Percentiles rank a stretch among this genome's conserved stretches.
Evolutionary conservation across 345 rosid species (phyloP).

Genomic region (Trapa incisa): DNA sequence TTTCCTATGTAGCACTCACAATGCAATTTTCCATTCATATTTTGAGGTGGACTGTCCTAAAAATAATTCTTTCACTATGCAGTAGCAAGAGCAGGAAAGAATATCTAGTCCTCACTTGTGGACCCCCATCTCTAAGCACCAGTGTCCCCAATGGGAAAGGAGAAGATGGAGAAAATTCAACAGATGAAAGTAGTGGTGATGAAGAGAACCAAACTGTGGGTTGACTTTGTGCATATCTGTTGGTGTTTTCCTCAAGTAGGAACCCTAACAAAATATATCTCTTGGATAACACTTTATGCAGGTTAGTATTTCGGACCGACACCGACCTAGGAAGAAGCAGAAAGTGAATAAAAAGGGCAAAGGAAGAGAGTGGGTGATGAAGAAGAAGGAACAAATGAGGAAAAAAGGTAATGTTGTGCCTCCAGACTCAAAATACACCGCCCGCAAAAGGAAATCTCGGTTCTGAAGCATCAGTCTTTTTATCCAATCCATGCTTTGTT

Average conservation of each 20-base stretch:
- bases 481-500: too few species aligned
- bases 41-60: background rate
- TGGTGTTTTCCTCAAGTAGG: background rate
- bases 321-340: constrained; percentile 73
- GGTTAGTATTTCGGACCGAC: constrained; percentile 58
- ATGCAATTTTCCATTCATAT: background rate
- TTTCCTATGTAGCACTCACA: too few species aligned
- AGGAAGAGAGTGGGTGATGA: constrained; percentile 66
- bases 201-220: constrained; percentile 54
- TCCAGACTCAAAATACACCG: constrained; percentile 67
- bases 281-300: constrained; percentile 9
- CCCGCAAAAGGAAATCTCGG: constrained; percentile 61
- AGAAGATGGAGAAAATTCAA: constrained; percentile 43
- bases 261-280: background rate
- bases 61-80: constrained; percentile 12
- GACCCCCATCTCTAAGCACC: constrained; percentile 41
- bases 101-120: constrained; percentile 75
- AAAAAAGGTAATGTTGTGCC: constrained; percentile 71
- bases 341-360: constrained; percentile 53
- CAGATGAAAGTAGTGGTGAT: constrained; percentile 52
- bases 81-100: constrained; percentile 80
- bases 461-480: constrained; percentile 26
- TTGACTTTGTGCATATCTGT: background rate
- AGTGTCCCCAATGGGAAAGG: constrained; percentile 37
- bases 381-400: constrained; percentile 80